Conservation (phyloP, 1,139 yeast species). For the Williopsis jadinii region DNA sequence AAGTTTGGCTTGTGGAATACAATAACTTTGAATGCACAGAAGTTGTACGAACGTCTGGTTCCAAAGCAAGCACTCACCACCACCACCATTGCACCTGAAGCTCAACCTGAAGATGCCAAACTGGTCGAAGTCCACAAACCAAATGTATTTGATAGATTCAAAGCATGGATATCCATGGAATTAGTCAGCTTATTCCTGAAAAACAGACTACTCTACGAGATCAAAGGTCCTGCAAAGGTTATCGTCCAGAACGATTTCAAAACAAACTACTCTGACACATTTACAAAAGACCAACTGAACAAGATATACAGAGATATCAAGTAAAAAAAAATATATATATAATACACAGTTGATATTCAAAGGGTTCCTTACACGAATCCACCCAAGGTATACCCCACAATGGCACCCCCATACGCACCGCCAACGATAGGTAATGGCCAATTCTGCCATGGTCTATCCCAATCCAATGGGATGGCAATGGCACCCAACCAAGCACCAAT, state of each 20-base stretch:
- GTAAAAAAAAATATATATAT: conserved; percentile 1
- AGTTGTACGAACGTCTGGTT: not conserved
- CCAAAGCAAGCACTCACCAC: not conserved
- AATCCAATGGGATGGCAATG: conserved; percentile 87
- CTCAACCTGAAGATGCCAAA: not conserved
- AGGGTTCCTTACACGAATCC: conserved; percentile 7
- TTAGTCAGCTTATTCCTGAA: conserved; percentile 11
- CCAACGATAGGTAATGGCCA: conserved; percentile 91
- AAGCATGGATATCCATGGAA: conserved; percentile 8
- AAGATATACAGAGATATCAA: conserved; percentile 10
- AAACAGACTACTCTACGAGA: conserved; percentile 17
- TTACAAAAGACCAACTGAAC: conserved; percentile 8
- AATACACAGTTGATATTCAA: not conserved
- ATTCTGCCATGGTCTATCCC: conserved; percentile 97
- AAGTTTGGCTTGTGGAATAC: conserved; percentile 6
- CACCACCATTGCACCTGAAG: not conserved
- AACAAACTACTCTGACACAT: conserved; percentile 2
- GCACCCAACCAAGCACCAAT: conserved; percentile 92
- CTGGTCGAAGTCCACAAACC: conserved; percentile 2
- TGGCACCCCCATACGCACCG: conserved; percentile 74
- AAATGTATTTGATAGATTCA: conserved; percentile 1
- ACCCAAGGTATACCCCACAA: conserved; percentile 41
- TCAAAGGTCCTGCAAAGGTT: conserved; percentile 25
- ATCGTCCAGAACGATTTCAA: conserved; percentile 18
- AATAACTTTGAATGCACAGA: not conserved